Evolutionary conservation across 345 rosid species (phyloP).

Genomic region (Salix udensis): DNA sequence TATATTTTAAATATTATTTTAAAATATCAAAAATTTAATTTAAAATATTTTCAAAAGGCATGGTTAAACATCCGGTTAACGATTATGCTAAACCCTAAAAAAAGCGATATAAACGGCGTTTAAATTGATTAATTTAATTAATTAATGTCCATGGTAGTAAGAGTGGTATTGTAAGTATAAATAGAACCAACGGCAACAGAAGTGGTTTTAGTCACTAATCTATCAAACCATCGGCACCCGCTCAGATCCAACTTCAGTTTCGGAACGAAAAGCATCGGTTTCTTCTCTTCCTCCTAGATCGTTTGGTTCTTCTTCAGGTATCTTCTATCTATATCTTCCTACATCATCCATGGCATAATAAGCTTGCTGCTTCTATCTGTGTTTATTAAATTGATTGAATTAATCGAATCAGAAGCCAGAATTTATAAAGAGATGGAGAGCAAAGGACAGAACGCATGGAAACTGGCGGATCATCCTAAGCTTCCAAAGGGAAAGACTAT

Average conservation of each 20-base stretch:
- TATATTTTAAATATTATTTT: too few species aligned
- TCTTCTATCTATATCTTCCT: neutral
- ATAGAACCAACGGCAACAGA: neutral
- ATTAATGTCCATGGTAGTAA: neutral
- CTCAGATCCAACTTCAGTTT: neutral
- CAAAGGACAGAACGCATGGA: slow-evolving; percentile 40
- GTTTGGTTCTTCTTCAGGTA: neutral
- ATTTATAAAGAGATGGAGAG: slow-evolving; percentile 41
- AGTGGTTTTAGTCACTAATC: neutral
- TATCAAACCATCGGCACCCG: neutral
- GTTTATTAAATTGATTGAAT: neutral
- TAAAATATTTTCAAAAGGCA: too few species aligned
- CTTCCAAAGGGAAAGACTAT: slow-evolving; percentile 73
- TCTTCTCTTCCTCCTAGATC: neutral
- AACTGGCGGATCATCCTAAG: slow-evolving; percentile 74
- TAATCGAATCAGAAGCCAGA: neutral
- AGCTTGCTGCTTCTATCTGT: neutral
- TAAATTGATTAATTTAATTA: too few species aligned
- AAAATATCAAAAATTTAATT: too few species aligned
- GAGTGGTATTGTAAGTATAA: neutral
- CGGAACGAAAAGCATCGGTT: neutral
- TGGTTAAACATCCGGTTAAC: too few species aligned
- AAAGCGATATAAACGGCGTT: too few species aligned
- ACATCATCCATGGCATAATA: neutral
- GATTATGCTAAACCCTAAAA: too few species aligned